Evolutionary conservation across 352 stramenopile genomes (phyloP), one percentile per base, ranked within the genome.

Genomic region (Aphanomyces euteiches): DNA sequence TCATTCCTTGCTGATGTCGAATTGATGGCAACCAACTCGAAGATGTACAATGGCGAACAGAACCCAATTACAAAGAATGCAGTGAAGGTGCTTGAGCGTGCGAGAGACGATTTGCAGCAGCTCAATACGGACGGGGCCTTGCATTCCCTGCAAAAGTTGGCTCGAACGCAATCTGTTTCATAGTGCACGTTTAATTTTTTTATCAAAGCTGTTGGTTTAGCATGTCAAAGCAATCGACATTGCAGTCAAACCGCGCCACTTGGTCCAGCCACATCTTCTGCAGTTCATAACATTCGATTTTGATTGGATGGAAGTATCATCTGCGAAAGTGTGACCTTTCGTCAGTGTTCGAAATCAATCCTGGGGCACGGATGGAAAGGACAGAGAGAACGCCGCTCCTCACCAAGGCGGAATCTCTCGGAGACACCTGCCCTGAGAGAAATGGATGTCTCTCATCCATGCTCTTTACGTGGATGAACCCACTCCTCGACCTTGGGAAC

Each of bases 381-480:
- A 60, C 19, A 19, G 54, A 69, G n/a, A 17, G 15, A 36, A 36
- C 41, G 28, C 64, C 64, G n/a, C 47, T 70, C 7, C 64, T 70
- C 17, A 17, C 13, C n/a, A 21, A 48, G 59, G 13, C 43, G 15
- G 19, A 59, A 36, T n/a, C 45, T 10, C 34, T 70, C 15, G 47
- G 40, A n/a, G 39, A 70, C 12, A 47, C 64, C 2, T 61, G 64
- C 47, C 64, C 64, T 15, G 64, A 93, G 69, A 73, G 83, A 61
- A 77, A 78, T 4, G 82, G 75, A 12, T 85, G 83, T 58, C 43
- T 77, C 28, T 79, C 78, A n/a, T 73, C 70, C 19, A 70, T 92
- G 38, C 82, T 93, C 69, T 96, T 97, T 77, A 82, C 83, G 73
- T 97, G 90, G 90, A 75, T 97, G 63, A 93, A 85, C 45, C 87